Evolutionary conservation across 495 filamentous ascomycete genomes (phyloP), one percentile per base, ranked within the genome.

Genomic region (Friedmanniomyces simplex): DNA sequence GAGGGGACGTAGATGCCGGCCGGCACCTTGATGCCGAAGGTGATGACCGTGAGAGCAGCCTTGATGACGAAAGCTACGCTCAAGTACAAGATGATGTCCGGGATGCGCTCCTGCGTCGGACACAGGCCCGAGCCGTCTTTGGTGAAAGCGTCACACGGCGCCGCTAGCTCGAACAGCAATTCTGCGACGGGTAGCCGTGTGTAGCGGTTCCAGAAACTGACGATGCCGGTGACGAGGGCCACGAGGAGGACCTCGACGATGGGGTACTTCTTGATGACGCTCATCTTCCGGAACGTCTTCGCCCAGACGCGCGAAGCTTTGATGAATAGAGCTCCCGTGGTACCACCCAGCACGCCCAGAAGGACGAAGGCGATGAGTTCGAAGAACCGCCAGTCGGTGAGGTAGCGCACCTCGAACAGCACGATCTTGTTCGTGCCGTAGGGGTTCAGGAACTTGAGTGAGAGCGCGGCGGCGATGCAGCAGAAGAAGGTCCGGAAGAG

Each of bases 401-500:
- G 68, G 63, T 97, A 98, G 7, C 89, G 80, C 47, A 98, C 89
- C 71, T 96, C 80, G 68, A 98, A 98, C 62, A 97, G 78, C 57
- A 98, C 93, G 55, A 98, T 91, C 69, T 98, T 97, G 53, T 88
- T 82, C 0, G 89, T 98, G 20, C 91, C 91, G 67, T 98, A 98
- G 0, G 93, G 93, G 56, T 98, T 91, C 51, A 97, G 76, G 66
- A 96, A 95, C 65, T 95, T 95, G 55, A 97, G 74, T 3, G 91
- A 89, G 25, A 98, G 68, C 0, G 93, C 86, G 22, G 93, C 90
- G 1, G 86, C 87, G 64, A 97, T 97, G 71, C 91, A 98, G 71
- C 90, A 96, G 72, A 96, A 98, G 75, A 98, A 97, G 1, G 93
- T 98, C 39, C 93, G 78, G 73, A 98, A 98, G 2, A 98, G 80